These are phyloP conservation scores for Pyrus hybrid DNA, from an alignment of 331 rosid species.

Conservation along the genomic window DNA sequence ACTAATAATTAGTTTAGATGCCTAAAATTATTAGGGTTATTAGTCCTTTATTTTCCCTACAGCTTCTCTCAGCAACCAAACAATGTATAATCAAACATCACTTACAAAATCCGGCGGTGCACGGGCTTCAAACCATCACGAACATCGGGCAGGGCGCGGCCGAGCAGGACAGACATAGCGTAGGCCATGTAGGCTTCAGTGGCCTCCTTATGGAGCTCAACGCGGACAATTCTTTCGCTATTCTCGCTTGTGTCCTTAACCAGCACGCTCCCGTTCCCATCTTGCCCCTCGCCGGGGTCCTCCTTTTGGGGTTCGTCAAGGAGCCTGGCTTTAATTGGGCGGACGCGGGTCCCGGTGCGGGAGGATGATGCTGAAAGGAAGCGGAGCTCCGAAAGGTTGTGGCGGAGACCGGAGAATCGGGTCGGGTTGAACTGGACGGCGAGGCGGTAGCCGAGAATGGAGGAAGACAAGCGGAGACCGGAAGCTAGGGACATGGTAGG, in stretches of 20 bases:
- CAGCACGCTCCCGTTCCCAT: conserved; percentile 55
- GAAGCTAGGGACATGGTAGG: conserved; percentile 57
- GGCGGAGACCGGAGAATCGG: conserved; percentile 25
- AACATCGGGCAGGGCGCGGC: conserved; percentile 92
- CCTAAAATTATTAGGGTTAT: neutral
- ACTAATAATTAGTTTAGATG: neutral
- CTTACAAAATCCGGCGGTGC: conserved; percentile 89
- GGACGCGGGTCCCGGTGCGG: neutral
- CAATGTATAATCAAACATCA: neutral
- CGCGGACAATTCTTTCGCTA: conserved; percentile 42
- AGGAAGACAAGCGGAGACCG: conserved; percentile 46
- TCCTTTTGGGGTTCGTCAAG: conserved; percentile 26
- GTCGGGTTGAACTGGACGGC: conserved; percentile 17
- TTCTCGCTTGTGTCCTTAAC: conserved; percentile 25
- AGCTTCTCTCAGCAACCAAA: neutral
- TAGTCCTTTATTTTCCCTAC: neutral
- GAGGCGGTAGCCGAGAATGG: conserved; percentile 39
- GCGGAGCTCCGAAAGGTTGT: conserved; percentile 35
- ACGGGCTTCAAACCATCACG: conserved; percentile 97
- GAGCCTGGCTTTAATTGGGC: conserved; percentile 14
- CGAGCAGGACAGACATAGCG: conserved; percentile 93
- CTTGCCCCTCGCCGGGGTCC: neutral
- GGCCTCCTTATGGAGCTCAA: conserved; percentile 76
- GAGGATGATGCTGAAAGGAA: conserved; percentile 29
- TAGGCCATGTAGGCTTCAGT: conserved; percentile 84